These are phyloP conservation scores for Aspergillus tanneri DNA, from an alignment of 2,329 filamentous ascomycete species.

Conservation along the genomic window DNA sequence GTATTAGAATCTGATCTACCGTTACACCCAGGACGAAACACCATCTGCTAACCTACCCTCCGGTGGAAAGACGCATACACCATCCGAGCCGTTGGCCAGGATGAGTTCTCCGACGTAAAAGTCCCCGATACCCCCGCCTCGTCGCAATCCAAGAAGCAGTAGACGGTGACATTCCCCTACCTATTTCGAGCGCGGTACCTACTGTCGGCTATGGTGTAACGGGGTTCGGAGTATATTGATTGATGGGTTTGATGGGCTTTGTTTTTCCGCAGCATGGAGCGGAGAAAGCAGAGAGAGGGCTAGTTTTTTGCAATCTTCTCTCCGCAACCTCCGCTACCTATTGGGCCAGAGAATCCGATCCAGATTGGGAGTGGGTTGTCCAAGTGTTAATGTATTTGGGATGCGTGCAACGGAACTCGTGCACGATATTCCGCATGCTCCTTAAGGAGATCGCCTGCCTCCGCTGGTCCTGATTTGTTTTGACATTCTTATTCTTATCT, in stretches of 20 bases:
- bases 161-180: too few species aligned
- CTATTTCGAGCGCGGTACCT: too few species aligned
- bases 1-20: constrained; percentile 40
- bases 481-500: constrained; percentile 7
- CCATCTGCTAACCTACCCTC: too few species aligned
- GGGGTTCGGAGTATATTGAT: constrained; percentile 17
- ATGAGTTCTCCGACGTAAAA: constrained; percentile 94
- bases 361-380: not conserved
- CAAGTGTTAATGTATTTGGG: not conserved
- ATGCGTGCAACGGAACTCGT: not conserved
- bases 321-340: too few species aligned
- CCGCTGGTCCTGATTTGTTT: not conserved
- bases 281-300: not conserved
- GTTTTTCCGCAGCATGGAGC: not conserved
- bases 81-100: constrained; percentile 85
- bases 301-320: not conserved
- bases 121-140: constrained; percentile 69
- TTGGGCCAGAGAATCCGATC: too few species aligned
- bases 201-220: constrained; percentile 15
- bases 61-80: constrained; percentile 62
- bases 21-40: too few species aligned
- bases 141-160: constrained; percentile 30
- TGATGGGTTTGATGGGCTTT: not conserved
- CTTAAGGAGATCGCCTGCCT: not conserved
- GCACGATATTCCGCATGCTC: not conserved